Conservation (phyloP, 1,284 basidiomycete species). For the Irpex rosettiformis region DNA sequence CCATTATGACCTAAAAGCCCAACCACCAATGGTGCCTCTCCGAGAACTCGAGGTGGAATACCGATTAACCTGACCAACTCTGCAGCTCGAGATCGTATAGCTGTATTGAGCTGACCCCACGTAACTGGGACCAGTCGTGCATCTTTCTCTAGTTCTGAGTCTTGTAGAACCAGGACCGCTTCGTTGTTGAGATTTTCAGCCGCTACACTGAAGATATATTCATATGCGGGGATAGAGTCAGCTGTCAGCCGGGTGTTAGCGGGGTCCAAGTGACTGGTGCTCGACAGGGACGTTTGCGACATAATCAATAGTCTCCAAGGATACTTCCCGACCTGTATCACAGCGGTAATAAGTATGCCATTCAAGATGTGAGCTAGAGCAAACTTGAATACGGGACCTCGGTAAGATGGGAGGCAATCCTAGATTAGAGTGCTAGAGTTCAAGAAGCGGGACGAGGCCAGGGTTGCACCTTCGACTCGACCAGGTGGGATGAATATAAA, state of each 20-base stretch:
- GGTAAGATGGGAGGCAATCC: not conserved
- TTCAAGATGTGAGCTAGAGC: not conserved
- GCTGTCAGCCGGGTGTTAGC: not conserved
- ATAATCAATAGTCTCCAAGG: not conserved
- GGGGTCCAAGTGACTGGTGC: not conserved
- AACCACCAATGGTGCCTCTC: not conserved
- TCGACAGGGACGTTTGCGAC: not conserved
- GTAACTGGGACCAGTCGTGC: not conserved
- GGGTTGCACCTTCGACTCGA: not conserved
- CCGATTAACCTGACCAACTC: not conserved
- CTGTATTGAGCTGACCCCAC: not conserved
- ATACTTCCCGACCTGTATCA: not conserved
- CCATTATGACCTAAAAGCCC: not conserved
- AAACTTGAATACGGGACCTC: not conserved
- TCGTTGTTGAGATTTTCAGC: not conserved
- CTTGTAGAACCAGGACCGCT: not conserved
- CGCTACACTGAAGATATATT: not conserved
- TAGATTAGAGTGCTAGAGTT: not conserved
- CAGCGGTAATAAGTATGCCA: not conserved
- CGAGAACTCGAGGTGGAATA: not conserved
- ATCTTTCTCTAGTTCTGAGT: not conserved
- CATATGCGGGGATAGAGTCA: not conserved
- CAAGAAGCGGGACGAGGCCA: not conserved
- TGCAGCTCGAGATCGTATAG: not conserved
- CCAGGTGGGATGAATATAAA: not conserved